Percentiles rank a stretch among this genome's conserved stretches.
These are phyloP conservation scores for Puccinellia tenuiflora DNA, from an alignment of 176 grass and related monocot species.

Conservation along the genomic window DNA sequence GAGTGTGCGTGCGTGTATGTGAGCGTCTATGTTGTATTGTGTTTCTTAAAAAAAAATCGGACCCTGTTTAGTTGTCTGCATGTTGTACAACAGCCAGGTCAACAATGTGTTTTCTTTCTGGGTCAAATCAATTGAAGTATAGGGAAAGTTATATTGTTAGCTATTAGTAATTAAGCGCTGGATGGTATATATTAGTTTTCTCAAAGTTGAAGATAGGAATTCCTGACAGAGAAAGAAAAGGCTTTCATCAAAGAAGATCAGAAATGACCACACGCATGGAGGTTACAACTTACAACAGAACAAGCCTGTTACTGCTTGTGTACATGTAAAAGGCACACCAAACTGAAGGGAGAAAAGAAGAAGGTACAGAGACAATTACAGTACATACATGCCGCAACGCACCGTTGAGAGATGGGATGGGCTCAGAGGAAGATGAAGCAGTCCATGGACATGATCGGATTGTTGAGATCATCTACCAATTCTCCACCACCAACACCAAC, in stretches of 20 bases:
- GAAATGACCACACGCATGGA: background rate
- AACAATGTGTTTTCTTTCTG: background rate
- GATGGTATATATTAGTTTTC: background rate
- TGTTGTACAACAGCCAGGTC: background rate
- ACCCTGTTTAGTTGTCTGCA: background rate
- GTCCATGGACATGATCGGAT: slow-evolving; percentile 47
- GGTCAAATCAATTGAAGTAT: background rate
- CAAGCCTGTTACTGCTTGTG: background rate
- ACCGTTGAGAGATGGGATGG: background rate
- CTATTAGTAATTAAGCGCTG: background rate
- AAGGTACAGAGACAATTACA: background rate
- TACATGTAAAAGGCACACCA: background rate
- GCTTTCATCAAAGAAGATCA: background rate
- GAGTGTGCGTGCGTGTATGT: too few relatives aligned
- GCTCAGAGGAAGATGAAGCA: slow-evolving; percentile 45
- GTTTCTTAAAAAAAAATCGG: too few relatives aligned
- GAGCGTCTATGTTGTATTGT: too few relatives aligned
- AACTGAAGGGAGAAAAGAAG: background rate
- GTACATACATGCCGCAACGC: background rate
- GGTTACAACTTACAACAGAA: background rate
- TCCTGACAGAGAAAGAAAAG: background rate
- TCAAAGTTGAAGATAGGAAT: background rate
- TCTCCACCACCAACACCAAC: background rate
- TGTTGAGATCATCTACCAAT: slow-evolving; percentile 29
- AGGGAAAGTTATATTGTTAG: background rate